Percentiles rank a stretch among this genome's conserved stretches.
Conservation (phyloP, 345 rosid species). For the Rhizophora apiculata region DNA sequence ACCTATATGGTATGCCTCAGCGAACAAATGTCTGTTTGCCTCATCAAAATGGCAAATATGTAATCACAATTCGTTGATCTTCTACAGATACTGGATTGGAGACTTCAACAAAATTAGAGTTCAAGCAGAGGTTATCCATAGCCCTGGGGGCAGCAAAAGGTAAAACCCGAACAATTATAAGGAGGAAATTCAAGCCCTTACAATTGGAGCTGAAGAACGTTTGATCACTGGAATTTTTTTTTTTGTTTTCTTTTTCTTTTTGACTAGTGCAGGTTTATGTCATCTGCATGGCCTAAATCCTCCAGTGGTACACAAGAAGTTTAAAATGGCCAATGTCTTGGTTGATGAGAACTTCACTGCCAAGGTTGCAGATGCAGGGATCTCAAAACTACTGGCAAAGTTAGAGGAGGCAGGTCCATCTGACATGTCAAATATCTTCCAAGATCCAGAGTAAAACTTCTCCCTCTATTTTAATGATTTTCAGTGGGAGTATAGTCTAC, state of each 20-base stretch:
- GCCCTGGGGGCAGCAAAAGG: constrained; percentile 76
- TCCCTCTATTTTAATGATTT: constrained; percentile 11
- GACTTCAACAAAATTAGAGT: constrained; percentile 48
- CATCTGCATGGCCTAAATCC: constrained; percentile 56
- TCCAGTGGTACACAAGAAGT: constrained; percentile 61
- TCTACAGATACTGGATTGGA: constrained; percentile 38
- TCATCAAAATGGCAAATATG: constrained; percentile 1
- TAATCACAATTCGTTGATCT: constrained; percentile 3
- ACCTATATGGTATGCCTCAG: constrained; percentile 44
- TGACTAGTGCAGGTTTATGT: constrained; percentile 48
- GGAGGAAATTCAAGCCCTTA: neutral
- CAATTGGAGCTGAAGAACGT: neutral
- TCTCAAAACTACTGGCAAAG: constrained; percentile 39
- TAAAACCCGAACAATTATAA: constrained; percentile 22
- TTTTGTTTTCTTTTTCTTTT: constrained; percentile 21
- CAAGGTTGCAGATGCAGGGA: constrained; percentile 57
- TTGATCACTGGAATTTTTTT: constrained; percentile 5
- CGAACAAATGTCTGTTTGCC: neutral
- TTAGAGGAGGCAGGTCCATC: constrained; percentile 56
- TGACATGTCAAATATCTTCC: constrained; percentile 35
- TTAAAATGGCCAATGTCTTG: constrained; percentile 64
- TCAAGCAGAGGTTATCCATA: constrained; percentile 58
- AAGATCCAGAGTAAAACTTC: constrained; percentile 57
- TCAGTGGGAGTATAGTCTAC: constrained; percentile 9
- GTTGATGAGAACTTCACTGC: constrained; percentile 64